A percentile compares a stretch with the other conserved stretches of the same genome.
phyloP scores from a whole-genome alignment of 2,329 filamentous ascomycete species.

The Colletotrichum falcatum region DNA sequence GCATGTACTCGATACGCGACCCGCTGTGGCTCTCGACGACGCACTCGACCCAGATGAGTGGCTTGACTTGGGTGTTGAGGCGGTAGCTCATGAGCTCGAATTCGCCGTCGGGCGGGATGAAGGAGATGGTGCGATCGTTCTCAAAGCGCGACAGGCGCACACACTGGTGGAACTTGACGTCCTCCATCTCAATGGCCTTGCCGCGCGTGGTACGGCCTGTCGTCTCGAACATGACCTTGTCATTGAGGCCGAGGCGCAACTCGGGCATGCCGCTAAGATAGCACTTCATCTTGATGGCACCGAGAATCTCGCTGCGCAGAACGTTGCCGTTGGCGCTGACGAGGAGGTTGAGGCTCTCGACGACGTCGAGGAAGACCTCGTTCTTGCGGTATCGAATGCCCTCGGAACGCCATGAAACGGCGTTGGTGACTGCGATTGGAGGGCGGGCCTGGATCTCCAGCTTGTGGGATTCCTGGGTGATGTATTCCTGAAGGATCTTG shows the following conservation, averaged over 20 bases:
- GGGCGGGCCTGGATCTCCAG: conserved; percentile 95
- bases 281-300: conserved; percentile 99
- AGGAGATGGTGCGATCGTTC: conserved; percentile 98
- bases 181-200: conserved; percentile 99
- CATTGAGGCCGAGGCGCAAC: conserved; percentile 91
- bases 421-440: conserved; percentile 97
- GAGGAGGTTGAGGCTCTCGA: conserved; percentile 95
- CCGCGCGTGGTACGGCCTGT: conserved; percentile 93
- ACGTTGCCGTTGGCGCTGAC: conserved; percentile 96
- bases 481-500: conserved; percentile 99
- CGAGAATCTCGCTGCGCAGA: conserved; percentile 93
- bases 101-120: conserved; percentile 97
- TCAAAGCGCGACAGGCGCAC: conserved; percentile 96
- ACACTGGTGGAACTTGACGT: conserved; percentile 99
- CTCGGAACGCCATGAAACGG: conserved; percentile 97
- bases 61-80: conserved; percentile 98
- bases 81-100: conserved; percentile 99
- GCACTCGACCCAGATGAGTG: conserved; percentile 98
- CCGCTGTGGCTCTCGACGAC: conserved; percentile 96
- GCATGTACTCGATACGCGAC: conserved; percentile 97
- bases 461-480: conserved; percentile 99
- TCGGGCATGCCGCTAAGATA: conserved; percentile 99
- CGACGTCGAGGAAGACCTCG: conserved; percentile 97
- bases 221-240: conserved; percentile 99
- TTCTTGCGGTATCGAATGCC: conserved; percentile 99